Conservation (phyloP, 1,284 basidiomycete genomes). For the Papiliotrema terrestris region DNA sequence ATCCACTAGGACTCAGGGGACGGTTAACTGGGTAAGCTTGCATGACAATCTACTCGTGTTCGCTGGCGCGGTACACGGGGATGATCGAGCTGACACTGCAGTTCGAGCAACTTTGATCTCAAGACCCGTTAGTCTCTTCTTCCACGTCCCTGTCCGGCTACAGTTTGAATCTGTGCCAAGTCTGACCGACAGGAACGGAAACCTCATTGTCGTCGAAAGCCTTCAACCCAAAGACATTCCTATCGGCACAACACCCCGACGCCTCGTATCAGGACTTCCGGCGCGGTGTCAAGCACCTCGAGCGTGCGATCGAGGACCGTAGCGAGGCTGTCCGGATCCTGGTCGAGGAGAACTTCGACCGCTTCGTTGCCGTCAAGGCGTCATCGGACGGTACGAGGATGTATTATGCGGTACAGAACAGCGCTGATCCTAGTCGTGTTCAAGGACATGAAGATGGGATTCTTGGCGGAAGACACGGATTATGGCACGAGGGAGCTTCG, state of each 20-base stretch:
- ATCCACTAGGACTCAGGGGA: conserved; percentile 45
- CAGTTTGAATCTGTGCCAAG: no score
- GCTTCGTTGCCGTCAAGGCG: conserved; percentile 96
- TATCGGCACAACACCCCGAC: conserved; percentile 89
- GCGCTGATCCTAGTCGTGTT: conserved; percentile 63
- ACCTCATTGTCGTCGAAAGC: conserved; percentile 85
- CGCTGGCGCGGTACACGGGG: not conserved
- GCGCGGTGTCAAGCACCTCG: conserved; percentile 67
- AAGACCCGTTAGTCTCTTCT: conserved; percentile 35
- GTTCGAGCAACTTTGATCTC: conserved; percentile 35
- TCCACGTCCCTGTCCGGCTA: no score
- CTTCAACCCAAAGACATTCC: conserved; percentile 92
- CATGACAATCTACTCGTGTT: not conserved
- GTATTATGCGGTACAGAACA: not conserved
- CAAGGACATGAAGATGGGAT: conserved; percentile 86
- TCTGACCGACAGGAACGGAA: conserved; percentile 60
- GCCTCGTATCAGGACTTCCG: conserved; percentile 90
- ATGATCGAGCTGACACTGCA: conserved; percentile 3
- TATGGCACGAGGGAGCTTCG: conserved; percentile 78
- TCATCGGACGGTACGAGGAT: conserved; percentile 78
- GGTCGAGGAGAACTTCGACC: conserved; percentile 97
- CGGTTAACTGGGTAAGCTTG: conserved; percentile 37
- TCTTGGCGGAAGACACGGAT: conserved; percentile 71
- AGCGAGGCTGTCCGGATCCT: conserved; percentile 90
- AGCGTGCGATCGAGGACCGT: conserved; percentile 74